These are phyloP conservation scores for Exsudoporus floridanus DNA, from an alignment of 1,284 basidiomycete genomes.

Conservation along the genomic window DNA sequence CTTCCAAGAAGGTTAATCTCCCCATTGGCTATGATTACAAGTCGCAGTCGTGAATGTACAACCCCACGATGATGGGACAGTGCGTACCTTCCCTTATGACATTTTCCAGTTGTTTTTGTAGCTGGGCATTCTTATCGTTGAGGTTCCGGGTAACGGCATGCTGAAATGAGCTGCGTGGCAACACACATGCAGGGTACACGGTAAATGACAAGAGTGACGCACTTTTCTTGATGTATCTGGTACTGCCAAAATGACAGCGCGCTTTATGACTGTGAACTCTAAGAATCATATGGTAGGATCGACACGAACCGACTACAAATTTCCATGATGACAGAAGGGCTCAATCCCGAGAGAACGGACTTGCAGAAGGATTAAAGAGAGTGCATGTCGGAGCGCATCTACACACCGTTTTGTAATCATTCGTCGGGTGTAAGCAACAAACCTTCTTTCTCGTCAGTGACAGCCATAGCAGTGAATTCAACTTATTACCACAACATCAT, in stretches of 20 bases:
- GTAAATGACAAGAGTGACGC: conserved; percentile 15
- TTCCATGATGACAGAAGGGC: conserved; percentile 70
- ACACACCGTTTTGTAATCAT: conserved; percentile 81
- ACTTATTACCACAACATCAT: conserved; percentile 72
- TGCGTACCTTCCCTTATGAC: conserved; percentile 71
- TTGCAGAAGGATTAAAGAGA: conserved; percentile 31
- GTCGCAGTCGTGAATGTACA: conserved; percentile 4
- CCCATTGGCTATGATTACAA: conserved; percentile 56
- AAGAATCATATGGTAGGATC: background rate
- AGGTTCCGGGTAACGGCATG: conserved; percentile 75
- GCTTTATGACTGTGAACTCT: conserved; percentile 38
- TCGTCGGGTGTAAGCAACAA: conserved; percentile 75
- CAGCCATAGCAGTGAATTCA: background rate
- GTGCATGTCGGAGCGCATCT: conserved; percentile 29
- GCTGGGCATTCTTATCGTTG: conserved; percentile 74
- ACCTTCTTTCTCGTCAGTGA: conserved; percentile 45
- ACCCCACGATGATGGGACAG: background rate
- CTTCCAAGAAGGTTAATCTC: conserved; percentile 70
- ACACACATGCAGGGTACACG: conserved; percentile 2
- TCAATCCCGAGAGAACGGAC: conserved; percentile 82
- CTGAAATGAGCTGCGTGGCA: conserved; percentile 64
- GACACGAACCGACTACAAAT: conserved; percentile 68
- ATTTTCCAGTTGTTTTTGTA: conserved; percentile 79
- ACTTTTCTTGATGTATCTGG: conserved; percentile 82
- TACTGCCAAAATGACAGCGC: conserved; percentile 88